Evolutionary conservation across 129 eudicot genomes (phyloP).

Genomic region (Erigeron canadensis): DNA sequence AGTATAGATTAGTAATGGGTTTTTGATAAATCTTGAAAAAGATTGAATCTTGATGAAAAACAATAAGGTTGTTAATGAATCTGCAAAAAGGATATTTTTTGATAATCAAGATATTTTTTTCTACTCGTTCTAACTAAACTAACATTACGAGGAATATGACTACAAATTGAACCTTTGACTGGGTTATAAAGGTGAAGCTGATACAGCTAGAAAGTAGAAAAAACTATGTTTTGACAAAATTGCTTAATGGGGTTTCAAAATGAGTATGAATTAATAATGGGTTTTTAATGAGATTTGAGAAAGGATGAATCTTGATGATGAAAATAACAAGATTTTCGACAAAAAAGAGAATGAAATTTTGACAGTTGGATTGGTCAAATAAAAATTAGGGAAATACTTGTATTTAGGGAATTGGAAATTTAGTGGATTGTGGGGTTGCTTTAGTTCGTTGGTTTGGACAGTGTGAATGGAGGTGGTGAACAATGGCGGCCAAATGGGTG

Average conservation of each 20-base stretch:
- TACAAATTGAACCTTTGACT: too few relatives aligned
- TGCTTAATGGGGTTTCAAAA: not conserved
- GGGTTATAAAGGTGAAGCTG: too few relatives aligned
- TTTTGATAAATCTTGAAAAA: constrained; percentile 4
- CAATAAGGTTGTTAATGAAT: not conserved
- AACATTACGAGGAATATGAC: too few relatives aligned
- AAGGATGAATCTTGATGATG: not conserved
- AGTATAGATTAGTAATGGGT: constrained; percentile 14
- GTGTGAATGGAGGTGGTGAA: constrained; percentile 43
- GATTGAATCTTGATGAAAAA: not conserved
- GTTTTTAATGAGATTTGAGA: not conserved
- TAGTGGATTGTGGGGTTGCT: constrained; percentile 18
- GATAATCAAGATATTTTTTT: not conserved
- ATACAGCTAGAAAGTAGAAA: too few relatives aligned
- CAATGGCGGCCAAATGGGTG: constrained; percentile 41
- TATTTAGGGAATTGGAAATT: not conserved
- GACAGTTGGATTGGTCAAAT: not conserved
- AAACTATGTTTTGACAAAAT: not conserved
- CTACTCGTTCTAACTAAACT: too few relatives aligned
- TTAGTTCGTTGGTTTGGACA: constrained; percentile 28
- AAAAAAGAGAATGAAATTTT: constrained; percentile 1
- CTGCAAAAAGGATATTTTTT: constrained; percentile 37
- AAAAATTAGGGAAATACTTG: not conserved
- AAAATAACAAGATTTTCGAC: not conserved
- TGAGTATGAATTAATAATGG: not conserved